Conservation (phyloP, 192 early-diverging fungal genomes). For the Mortierella claussenii region DNA sequence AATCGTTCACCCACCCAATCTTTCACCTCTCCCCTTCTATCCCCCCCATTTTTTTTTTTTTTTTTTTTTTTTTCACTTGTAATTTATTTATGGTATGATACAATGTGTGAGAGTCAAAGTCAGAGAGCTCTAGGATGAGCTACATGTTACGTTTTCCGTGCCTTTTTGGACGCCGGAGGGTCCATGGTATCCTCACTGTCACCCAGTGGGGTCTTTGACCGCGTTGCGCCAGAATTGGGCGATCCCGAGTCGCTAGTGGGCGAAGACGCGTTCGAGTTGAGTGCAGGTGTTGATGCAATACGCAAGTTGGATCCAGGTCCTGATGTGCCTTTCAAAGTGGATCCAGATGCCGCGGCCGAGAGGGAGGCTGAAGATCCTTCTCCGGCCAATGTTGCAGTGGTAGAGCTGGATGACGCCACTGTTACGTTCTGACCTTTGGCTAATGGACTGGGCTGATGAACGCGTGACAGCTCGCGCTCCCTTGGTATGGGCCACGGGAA, state of each 20-base stretch:
- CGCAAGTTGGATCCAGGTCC: slow-evolving; percentile 33
- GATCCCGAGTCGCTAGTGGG: slow-evolving; percentile 11
- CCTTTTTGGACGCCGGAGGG: slow-evolving; percentile 28
- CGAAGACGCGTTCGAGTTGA: slow-evolving; percentile 19
- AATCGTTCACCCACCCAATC: too few relatives aligned
- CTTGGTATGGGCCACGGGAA: slow-evolving; percentile 78
- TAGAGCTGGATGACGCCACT: slow-evolving; percentile 18
- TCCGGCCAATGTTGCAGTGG: slow-evolving; percentile 4
- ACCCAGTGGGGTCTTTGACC: slow-evolving; percentile 7
- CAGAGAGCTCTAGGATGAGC: not conserved
- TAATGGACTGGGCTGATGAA: slow-evolving; percentile 63
- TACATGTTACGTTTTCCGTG: slow-evolving; percentile 9
- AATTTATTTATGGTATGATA: too few relatives aligned
- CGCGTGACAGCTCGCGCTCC: slow-evolving; percentile 47
- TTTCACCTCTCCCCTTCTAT: too few relatives aligned
- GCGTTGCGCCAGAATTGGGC: slow-evolving; percentile 3
- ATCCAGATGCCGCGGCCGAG: not conserved
- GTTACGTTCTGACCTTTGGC: slow-evolving; percentile 55
- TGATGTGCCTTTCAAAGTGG: slow-evolving; percentile 4
- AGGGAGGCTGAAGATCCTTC: not conserved
- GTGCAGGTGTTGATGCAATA: slow-evolving; percentile 23
- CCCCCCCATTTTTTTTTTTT: too few relatives aligned
- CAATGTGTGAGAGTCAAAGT: too few relatives aligned
- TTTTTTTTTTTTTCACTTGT: too few relatives aligned
- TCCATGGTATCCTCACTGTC: not conserved